phyloP scores from a whole-genome alignment of 2,329 filamentous ascomycete species.

The Penicillium psychrosexuale region DNA sequence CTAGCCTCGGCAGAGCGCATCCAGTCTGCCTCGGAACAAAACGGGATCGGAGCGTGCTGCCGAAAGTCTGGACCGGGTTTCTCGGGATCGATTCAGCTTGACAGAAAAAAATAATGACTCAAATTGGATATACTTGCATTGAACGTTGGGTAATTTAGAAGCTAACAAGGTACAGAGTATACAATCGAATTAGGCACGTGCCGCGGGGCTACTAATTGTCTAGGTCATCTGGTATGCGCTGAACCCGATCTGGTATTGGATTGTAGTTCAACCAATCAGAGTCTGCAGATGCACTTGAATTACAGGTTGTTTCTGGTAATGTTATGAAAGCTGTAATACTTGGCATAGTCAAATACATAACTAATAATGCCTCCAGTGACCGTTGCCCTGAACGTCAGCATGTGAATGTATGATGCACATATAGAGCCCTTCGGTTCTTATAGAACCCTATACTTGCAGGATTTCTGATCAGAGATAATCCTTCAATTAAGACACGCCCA shows the following conservation, averaged over 20 bases:
- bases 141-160: neutral
- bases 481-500: neutral
- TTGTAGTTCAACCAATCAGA: conserved; percentile 10
- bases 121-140: neutral
- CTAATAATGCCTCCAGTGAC: conserved; percentile 7
- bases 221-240: conserved; percentile 8
- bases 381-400: conserved; percentile 16
- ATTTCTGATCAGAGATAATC: neutral
- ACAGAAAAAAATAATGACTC: neutral
- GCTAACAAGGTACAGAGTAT: neutral
- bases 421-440: neutral
- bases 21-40: conserved; percentile 21
- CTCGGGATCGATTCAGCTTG: neutral
- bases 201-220: conserved; percentile 8
- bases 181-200: conserved; percentile 16
- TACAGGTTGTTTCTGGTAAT: neutral
- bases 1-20: conserved; percentile 10
- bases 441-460: neutral
- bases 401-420: conserved; percentile 10
- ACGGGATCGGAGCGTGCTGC: conserved; percentile 13
- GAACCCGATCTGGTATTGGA: conserved; percentile 1
- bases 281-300: neutral
- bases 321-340: neutral
- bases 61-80: conserved; percentile 2
- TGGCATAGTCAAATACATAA: conserved; percentile 7